Base-by-base conservation (phyloP, 78 protist genomes). In the Dictyostelium capitatum region DNA sequence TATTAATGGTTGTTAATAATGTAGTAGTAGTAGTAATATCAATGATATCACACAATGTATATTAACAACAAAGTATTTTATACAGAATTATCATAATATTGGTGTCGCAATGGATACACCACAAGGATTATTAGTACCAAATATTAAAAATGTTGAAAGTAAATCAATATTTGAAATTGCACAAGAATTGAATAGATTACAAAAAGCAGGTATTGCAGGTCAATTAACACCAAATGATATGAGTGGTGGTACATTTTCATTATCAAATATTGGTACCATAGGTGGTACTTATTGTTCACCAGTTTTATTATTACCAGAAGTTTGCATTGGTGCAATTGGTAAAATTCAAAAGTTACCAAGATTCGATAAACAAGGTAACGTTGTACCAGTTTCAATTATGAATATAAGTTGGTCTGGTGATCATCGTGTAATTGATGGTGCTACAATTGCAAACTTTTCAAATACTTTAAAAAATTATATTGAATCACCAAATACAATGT, bases 31-130 rank as follows among this genome's bases (percentile, higher is more conserved):
- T n/a, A n/a, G 23, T 62, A 10, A 25, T 62, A 2, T 20, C n/a
- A 59, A 2, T 32, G 12, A 37, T 69, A 37, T 37, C 23, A 14
- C 23, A 48, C 20, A 14, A 3, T 64, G 3, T 41, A 46, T 10
- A 67, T 70, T 10, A 17, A 19, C 3, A 15, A 9, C 17, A 32
- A 47, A 4, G 41, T 9, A 37, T 83, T 48, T 28, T 25, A 56
- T 32, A 37, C 43, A 72, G 81, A 75, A 79, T 41, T 51, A 92
- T 50, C 99, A 97, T 95, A 98, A 98, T 90, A 96, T 98, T 56
- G 97, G 98, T n/a, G 85, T 98, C 1, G 99, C 99, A 30, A 96
- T 98, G 98, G 99, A 97, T 95, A 97, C 99, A 2, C 98, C 98
- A 20, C 32, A 41, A 32, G 99, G 99, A 19, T 97, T 98, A 17